A percentile compares a stretch with the other conserved stretches of the same genome.
These are phyloP conservation scores for Chimonanthus praecox DNA, from an alignment of 164 flowering plant genomes.

Conservation along the genomic window DNA sequence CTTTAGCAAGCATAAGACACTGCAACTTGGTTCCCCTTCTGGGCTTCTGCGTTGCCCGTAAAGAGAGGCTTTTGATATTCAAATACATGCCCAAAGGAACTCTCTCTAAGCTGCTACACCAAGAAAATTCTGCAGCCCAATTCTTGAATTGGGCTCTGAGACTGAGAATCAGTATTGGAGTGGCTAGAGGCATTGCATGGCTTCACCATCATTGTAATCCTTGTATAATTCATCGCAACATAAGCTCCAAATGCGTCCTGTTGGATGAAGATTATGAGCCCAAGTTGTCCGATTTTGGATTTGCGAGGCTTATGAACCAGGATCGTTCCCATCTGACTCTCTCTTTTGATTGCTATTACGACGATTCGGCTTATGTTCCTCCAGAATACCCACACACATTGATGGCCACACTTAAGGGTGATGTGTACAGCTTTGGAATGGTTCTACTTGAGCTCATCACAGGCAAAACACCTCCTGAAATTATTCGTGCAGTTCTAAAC, in stretches of 20 bases:
- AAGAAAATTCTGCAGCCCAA: not conserved
- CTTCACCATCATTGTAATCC: conserved; percentile 23
- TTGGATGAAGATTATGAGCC: conserved; percentile 23
- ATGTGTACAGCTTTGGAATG: conserved; percentile 24
- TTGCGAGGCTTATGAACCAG: conserved; percentile 19
- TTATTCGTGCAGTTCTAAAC: conserved; percentile 12
- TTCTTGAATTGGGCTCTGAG: conserved; percentile 19
- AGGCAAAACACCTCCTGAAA: conserved; percentile 18
- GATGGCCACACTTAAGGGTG: conserved; percentile 20
- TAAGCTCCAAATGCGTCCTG: conserved; percentile 21
- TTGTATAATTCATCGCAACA: conserved; percentile 17
- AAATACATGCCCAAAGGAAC: conserved; percentile 30
- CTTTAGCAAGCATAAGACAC: conserved; percentile 16
- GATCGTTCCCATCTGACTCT: conserved; percentile 14
- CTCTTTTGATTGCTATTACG: conserved; percentile 15
- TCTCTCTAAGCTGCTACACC: conserved; percentile 22
- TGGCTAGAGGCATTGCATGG: conserved; percentile 25
- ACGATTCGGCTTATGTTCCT: conserved; percentile 15
- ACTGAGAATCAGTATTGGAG: conserved; percentile 18
- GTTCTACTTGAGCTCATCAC: conserved; percentile 23
- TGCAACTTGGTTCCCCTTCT: conserved; percentile 20
- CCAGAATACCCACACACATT: conserved; percentile 17
- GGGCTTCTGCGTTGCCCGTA: conserved; percentile 31
- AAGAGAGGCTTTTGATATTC: conserved; percentile 34
- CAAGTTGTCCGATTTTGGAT: conserved; percentile 21